A percentile compares a stretch with the other conserved stretches of the same genome.
These are phyloP conservation scores for Parascedosporium putredinis DNA, from an alignment of 2,329 filamentous ascomycete species.

Conservation along the genomic window DNA sequence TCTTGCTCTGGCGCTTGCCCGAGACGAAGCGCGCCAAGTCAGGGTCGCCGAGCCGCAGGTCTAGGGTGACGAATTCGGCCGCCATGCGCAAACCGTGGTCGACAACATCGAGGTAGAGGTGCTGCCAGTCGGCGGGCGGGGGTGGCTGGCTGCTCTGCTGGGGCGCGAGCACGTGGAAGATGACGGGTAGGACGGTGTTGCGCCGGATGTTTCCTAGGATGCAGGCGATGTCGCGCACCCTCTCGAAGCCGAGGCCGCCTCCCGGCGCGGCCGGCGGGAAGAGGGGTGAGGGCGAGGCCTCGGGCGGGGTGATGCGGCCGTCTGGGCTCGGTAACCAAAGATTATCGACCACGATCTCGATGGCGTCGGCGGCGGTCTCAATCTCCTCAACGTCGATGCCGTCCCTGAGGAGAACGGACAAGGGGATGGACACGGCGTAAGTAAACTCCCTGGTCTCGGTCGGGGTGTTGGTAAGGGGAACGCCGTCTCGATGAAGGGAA, in stretches of 20 bases:
- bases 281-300: constrained; percentile 4
- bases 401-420: constrained; percentile 43
- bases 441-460: constrained; percentile 54
- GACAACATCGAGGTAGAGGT: constrained; percentile 44
- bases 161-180: constrained; percentile 36
- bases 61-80: constrained; percentile 53
- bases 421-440: constrained; percentile 52
- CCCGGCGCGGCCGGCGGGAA: too few species aligned
- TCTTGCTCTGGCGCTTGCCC: constrained; percentile 43
- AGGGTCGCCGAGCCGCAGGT: constrained; percentile 45
- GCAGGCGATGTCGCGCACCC: constrained; percentile 43
- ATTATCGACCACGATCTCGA: constrained; percentile 45
- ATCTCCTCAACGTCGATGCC: constrained; percentile 52
- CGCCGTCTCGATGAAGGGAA: constrained; percentile 51
- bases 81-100: constrained; percentile 50
- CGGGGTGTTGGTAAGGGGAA: constrained; percentile 55
- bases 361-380: constrained; percentile 56
- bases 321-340: background rate
- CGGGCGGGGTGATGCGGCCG: background rate
- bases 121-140: constrained; percentile 14
- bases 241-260: constrained; percentile 17
- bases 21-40: constrained; percentile 38
- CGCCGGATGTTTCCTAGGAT: constrained; percentile 50
- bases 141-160: constrained; percentile 8
- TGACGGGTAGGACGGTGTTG: constrained; percentile 49